A percentile compares a stretch with the other conserved stretches of the same genome.
Evolutionary conservation across 441 rosid species (phyloP).

Genomic region (Adansonia madagascariensis): DNA sequence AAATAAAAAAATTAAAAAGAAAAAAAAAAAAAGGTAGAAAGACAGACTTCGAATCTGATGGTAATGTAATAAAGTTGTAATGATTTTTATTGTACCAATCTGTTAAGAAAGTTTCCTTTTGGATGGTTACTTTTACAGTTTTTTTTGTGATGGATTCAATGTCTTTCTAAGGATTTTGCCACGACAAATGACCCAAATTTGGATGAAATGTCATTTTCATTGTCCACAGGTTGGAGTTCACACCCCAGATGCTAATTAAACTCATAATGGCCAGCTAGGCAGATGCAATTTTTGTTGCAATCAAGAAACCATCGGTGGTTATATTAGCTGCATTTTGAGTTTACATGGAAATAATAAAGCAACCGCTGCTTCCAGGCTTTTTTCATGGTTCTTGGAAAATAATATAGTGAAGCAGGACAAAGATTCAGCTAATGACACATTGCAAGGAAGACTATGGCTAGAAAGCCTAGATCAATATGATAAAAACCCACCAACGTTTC

Average conservation of each 20-base stretch:
- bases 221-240: conserved; percentile 26
- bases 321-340: conserved; percentile 19
- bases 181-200: conserved; percentile 29
- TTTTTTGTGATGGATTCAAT: conserved; percentile 10
- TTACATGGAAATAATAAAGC: conserved; percentile 32
- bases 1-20: too few species aligned
- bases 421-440: conserved; percentile 24
- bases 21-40: too few species aligned
- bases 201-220: conserved; percentile 25
- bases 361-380: conserved; percentile 30
- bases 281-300: conserved; percentile 28
- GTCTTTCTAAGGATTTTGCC: conserved; percentile 15
- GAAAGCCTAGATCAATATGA: conserved; percentile 2
- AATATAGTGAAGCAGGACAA: conserved; percentile 39
- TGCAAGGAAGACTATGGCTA: conserved; percentile 20
- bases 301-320: conserved; percentile 28
- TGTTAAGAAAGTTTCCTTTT: too few species aligned
- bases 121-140: too few species aligned
- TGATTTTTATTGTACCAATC: too few species aligned
- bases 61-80: too few species aligned
- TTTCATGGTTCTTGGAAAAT: conserved; percentile 23
- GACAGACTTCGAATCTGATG: too few species aligned
- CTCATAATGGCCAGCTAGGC: conserved; percentile 15
- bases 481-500: background rate
- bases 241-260: conserved; percentile 28